Evolutionary conservation across 78 protist genomes (phyloP).

Genomic region (Chrysochromulina tobinii): DNA sequence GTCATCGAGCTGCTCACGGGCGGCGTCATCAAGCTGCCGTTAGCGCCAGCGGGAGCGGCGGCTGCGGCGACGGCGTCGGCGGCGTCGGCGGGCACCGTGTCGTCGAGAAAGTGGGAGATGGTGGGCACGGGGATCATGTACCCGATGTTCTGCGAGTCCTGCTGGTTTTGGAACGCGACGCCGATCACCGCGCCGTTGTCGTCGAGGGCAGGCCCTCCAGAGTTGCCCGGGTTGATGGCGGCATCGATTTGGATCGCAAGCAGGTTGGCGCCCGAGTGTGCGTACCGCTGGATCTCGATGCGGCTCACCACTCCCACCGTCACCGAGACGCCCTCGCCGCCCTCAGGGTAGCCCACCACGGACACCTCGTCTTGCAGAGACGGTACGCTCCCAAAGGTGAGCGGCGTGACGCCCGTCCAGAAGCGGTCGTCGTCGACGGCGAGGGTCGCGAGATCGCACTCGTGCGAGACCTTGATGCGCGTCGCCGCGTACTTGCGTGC

Average conservation of each 20-base stretch:
- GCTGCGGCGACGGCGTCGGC: neutral
- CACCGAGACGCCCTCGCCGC: conserved; percentile 62
- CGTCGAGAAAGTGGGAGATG: conserved; percentile 59
- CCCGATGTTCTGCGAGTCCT: conserved; percentile 59
- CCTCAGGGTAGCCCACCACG: conserved; percentile 78
- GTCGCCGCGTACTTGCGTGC: conserved; percentile 54
- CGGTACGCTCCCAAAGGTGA: neutral
- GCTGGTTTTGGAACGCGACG: conserved; percentile 70
- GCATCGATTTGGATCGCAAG: conserved; percentile 80
- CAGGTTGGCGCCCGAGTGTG: conserved; percentile 4
- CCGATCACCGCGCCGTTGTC: conserved; percentile 67
- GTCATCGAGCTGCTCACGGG: too few species aligned
- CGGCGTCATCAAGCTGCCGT: too few species aligned
- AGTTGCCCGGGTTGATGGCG: conserved; percentile 81
- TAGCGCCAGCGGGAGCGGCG: too few species aligned
- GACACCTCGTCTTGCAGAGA: conserved; percentile 67
- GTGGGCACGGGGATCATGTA: conserved; percentile 74
- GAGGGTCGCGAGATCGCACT: conserved; percentile 71
- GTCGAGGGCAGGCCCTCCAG: conserved; percentile 78
- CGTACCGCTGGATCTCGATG: conserved; percentile 63
- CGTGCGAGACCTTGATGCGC: conserved; percentile 36
- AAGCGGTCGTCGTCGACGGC: conserved; percentile 57
- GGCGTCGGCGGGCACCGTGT: neutral
- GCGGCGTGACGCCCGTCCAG: conserved; percentile 31
- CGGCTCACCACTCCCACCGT: conserved; percentile 77